A percentile compares a stretch with the other conserved stretches of the same genome.
These are phyloP conservation scores for Onygena corvina DNA, from an alignment of 2,329 filamentous ascomycete species.

Conservation along the genomic window DNA sequence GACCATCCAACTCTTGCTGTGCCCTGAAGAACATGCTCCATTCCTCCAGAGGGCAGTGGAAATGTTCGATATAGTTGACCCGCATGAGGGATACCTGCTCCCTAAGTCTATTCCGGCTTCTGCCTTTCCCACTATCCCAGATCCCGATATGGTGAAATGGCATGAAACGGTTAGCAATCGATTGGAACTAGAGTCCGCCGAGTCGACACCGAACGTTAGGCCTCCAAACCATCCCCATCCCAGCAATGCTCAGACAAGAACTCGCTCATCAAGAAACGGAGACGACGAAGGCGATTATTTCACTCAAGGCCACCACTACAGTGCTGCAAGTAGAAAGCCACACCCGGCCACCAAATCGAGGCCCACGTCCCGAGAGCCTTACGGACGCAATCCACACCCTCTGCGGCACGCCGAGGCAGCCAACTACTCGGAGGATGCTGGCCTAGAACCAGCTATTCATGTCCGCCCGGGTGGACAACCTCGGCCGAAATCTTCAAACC, in stretches of 20 bases:
- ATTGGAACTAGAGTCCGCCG: conserved; percentile 48
- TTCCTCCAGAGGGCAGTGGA: conserved; percentile 71
- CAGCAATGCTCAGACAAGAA: background rate
- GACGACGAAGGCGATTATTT: background rate
- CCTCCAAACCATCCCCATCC: background rate
- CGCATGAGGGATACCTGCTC: conserved; percentile 47
- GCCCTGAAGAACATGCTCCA: conserved; percentile 74
- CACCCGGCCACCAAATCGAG: background rate
- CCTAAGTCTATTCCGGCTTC: conserved; percentile 54
- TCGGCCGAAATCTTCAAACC: background rate
- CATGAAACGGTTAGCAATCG: conserved; percentile 64
- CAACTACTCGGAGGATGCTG: background rate
- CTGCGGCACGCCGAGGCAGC: background rate
- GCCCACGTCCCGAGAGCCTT: background rate
- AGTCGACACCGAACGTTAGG: background rate
- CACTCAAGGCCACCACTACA: background rate
- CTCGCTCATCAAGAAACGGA: background rate
- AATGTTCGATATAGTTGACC: conserved; percentile 63
- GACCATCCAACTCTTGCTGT: conserved; percentile 76
- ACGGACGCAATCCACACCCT: background rate
- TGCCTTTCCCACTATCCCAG: conserved; percentile 59
- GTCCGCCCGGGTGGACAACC: background rate
- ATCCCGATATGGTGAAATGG: conserved; percentile 74
- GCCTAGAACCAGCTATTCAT: background rate
- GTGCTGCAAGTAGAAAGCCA: background rate